Evolutionary conservation across 2,329 filamentous ascomycete genomes (phyloP).

Genomic region (Fusarium multiceps): DNA sequence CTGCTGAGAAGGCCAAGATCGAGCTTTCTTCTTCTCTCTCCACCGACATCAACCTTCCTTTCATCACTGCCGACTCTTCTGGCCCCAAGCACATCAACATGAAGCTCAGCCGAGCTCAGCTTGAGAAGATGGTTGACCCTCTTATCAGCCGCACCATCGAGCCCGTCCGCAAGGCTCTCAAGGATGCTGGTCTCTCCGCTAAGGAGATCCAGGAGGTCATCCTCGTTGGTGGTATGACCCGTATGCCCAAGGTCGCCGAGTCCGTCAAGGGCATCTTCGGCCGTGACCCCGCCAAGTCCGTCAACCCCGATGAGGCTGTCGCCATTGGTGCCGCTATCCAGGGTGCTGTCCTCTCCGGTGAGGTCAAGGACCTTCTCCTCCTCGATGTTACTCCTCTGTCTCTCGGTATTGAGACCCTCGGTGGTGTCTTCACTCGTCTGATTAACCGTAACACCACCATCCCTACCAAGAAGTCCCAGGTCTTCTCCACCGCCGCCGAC

Average conservation of each 20-base stretch:
- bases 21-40: conserved; percentile 94
- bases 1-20: conserved; percentile 99
- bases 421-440: conserved; percentile 96
- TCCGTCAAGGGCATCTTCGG: conserved; percentile 97
- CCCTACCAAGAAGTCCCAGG: conserved; percentile 98
- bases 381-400: conserved; percentile 96
- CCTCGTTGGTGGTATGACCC: conserved; percentile 98
- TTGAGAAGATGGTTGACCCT: conserved; percentile 92
- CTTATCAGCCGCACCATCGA: conserved; percentile 88
- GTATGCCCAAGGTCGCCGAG: conserved; percentile 98
- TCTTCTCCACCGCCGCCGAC: conserved; percentile 96
- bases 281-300: conserved; percentile 95
- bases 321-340: conserved; percentile 97
- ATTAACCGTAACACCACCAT: conserved; percentile 99
- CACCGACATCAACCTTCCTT: conserved; percentile 98
- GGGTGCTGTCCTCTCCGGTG: conserved; percentile 94
- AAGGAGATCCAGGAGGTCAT: conserved; percentile 98
- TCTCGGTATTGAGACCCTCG: conserved; percentile 97
- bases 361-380: conserved; percentile 94
- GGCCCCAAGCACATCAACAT: conserved; percentile 98
- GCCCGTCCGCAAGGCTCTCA: conserved; percentile 94
- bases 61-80: conserved; percentile 95
- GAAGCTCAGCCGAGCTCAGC: conserved; percentile 91
- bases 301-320: conserved; percentile 98
- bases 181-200: conserved; percentile 90